Evolutionary conservation across 2,329 filamentous ascomycete species (phyloP), one percentile per base, ranked within the genome.

Genomic region (Colletotrichum cereale): DNA sequence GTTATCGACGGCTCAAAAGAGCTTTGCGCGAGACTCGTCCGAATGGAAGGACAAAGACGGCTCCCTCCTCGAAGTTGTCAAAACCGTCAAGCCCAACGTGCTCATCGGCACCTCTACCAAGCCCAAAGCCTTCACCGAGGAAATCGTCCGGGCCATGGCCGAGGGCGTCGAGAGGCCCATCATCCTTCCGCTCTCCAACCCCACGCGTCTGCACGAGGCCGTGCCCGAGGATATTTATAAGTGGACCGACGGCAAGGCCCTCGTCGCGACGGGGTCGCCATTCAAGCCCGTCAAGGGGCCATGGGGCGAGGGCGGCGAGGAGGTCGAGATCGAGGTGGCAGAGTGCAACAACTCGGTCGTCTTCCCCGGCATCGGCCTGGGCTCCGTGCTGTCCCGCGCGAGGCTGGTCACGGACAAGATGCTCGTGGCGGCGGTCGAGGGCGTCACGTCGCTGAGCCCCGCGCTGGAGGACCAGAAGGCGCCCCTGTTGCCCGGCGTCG

Each of bases 321-420:
- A 87, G 10, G 71, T 86, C 1, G 79, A 81, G 73, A 83, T 87
- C 69, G 81, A 86, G 36, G 78, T 87, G 77, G 93, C 93, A 31
- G 94, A 97, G 80, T 97, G 95, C 83, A 97, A 97, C 83, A 97
- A 97, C 82, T 92, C 90, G 0, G 93, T 93, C 42, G 92, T 92
- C 21, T 97, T 97, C 80, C 94, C 94, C 0, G 94, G 94, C 0
- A 96, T 97, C 70, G 94, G 94, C 0, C 90, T 97, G 1, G 95
- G 94, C 14, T 89, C 89, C 10, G 88, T 97, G 0, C 87, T 97
- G 1, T 91, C 87, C 34, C 90, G 93, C 18, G 86, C 92, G 3
- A 86, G 84, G 16, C 85, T 90, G 0, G 82, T 97, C 36, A 92
- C 92, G 0, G 91, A 95, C 73, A 88, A 89, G 73, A 95, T 97